Conservation (phyloP, 1,139 yeast species). For the Spencermartinsiella ligniputridi region DNA sequence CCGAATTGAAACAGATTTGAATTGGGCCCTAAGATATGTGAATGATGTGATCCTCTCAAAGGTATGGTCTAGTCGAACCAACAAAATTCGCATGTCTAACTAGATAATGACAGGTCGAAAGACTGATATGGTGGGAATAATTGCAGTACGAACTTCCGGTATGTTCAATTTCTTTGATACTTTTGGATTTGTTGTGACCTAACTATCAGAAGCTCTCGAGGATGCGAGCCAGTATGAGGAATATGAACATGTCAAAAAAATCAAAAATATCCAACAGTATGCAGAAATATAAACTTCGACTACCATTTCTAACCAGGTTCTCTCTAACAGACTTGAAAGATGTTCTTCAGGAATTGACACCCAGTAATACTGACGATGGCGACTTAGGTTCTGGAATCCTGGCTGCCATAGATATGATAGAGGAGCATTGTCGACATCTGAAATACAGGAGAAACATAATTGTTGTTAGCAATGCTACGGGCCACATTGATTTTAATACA, state of each 20-base stretch:
- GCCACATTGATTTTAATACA: conserved; percentile 16
- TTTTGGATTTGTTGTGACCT: conserved; percentile 7
- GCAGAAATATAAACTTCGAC: background rate
- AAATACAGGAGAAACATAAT: conserved; percentile 40
- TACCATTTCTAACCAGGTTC: conserved; percentile 17
- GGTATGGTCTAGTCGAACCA: conserved; percentile 27
- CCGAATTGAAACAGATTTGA: conserved; percentile 33
- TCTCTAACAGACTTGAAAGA: conserved; percentile 28
- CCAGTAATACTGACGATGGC: conserved; percentile 29
- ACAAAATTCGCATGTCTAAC: background rate
- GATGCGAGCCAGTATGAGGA: background rate
- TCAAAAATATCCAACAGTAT: conserved; percentile 8
- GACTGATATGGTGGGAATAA: conserved; percentile 50
- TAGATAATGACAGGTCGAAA: conserved; percentile 46
- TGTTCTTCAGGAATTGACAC: conserved; percentile 23
- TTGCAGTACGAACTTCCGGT: conserved; percentile 35
- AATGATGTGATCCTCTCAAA: conserved; percentile 43
- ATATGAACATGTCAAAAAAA: conserved; percentile 1
- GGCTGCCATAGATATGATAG: conserved; percentile 33
- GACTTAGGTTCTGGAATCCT: conserved; percentile 31
- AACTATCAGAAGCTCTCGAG: background rate
- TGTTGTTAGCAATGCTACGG: conserved; percentile 43
- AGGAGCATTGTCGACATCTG: conserved; percentile 30
- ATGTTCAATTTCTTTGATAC: conserved; percentile 1
- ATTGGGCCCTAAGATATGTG: conserved; percentile 40